A percentile compares a stretch with the other conserved stretches of the same genome.
Conservation (phyloP, 106 monocot species). For the Chionographis japonica region DNA sequence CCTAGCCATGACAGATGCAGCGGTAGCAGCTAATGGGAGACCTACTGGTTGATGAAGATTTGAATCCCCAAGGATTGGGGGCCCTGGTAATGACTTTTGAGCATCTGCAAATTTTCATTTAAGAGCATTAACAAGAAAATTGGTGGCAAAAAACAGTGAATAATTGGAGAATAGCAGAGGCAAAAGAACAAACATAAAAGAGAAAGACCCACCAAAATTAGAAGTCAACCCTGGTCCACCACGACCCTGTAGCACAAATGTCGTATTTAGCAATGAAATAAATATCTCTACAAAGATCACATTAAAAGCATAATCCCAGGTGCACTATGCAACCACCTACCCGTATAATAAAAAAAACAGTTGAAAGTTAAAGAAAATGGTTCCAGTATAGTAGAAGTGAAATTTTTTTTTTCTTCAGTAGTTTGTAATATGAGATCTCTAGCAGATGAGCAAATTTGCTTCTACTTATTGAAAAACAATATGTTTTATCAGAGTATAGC, state of each 20-base stretch:
- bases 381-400: too few relatives aligned
- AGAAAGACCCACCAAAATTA: constrained; percentile 32
- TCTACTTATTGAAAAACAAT: too few relatives aligned
- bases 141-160: background rate
- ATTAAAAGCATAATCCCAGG: background rate
- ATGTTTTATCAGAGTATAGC: too few relatives aligned
- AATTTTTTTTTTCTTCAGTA: too few relatives aligned
- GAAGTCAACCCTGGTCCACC: constrained; percentile 80
- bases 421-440: too few relatives aligned
- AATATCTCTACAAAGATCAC: background rate
- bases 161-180: background rate
- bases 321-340: too few relatives aligned
- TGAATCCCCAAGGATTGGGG: constrained; percentile 37
- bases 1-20: constrained; percentile 63
- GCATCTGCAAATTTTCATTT: constrained; percentile 30
- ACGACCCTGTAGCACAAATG: constrained; percentile 63
- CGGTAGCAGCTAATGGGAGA: constrained; percentile 47
- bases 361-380: too few relatives aligned
- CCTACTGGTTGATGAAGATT: constrained; percentile 65
- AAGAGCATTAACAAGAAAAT: constrained; percentile 1
- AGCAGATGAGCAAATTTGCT: too few relatives aligned
- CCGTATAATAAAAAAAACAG: too few relatives aligned
- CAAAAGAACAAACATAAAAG: background rate
- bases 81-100: constrained; percentile 28
- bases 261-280: background rate